Conservation (phyloP, 176 grass and related monocot species). For the Bonia amplexicaulis region DNA sequence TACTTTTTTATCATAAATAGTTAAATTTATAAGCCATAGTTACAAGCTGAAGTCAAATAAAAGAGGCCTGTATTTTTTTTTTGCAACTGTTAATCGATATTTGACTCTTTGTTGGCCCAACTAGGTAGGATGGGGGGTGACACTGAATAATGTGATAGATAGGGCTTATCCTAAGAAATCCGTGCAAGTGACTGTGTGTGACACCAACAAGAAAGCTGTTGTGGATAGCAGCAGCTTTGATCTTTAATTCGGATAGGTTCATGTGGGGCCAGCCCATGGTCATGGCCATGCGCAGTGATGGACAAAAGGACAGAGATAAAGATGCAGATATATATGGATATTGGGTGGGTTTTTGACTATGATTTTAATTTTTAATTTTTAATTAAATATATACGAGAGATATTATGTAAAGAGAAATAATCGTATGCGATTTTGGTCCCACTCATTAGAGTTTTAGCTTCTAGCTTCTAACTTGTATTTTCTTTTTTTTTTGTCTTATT, state of each 20-base stretch:
- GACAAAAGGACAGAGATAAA: not conserved
- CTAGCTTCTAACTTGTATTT: too few relatives aligned
- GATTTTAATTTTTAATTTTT: too few relatives aligned
- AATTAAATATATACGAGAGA: too few relatives aligned
- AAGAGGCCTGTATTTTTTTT: not conserved
- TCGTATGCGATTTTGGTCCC: too few relatives aligned
- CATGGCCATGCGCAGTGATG: not conserved
- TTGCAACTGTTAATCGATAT: not conserved
- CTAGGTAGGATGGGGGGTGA: not conserved
- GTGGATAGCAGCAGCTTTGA: conserved; percentile 15
- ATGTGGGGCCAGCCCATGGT: not conserved
- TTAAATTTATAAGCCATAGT: too few relatives aligned
- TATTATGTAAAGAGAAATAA: too few relatives aligned
- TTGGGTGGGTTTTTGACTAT: too few relatives aligned
- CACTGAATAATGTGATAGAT: not conserved
- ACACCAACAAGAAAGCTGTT: not conserved
- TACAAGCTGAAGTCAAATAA: too few relatives aligned
- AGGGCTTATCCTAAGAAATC: conserved; percentile 31
- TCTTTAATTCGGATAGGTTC: conserved; percentile 27
- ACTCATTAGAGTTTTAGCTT: too few relatives aligned
- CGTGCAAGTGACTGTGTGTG: conserved; percentile 6
- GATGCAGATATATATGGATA: not conserved
- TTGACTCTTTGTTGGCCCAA: not conserved
- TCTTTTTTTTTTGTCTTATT: too few relatives aligned
- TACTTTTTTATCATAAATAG: too few relatives aligned